Base-by-base conservation (phyloP, 2,329 filamentous ascomycete genomes). In the Triangularia verruculosa region DNA sequence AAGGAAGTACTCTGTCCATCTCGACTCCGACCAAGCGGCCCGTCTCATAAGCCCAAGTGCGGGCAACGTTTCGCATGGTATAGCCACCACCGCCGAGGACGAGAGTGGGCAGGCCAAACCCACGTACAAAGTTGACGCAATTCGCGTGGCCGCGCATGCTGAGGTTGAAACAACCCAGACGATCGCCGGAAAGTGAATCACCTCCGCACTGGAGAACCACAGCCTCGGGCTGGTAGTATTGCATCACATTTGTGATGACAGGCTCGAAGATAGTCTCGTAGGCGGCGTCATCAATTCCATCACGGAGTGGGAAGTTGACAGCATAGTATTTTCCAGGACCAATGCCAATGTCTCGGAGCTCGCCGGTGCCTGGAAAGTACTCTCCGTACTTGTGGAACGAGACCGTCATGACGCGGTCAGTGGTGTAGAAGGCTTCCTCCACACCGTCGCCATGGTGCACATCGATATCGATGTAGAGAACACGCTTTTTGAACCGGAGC, bases 21-120 rank as follows among this genome's bases (percentile, higher is more conserved):
- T 91, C 84, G 65, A 93, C 87, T 27, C 91, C 91, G 20, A 97
- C 91, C 8, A 98, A 83, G 64, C 93, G 85, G 68, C 94, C 94
- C 1, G 95, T 99, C 78, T 99, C 95, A 75, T 94, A 96, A 6
- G 93, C 93, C 95, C 95, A 99, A 4, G 94, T 95, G 57, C 95
- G 90, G 17, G 95, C 94, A 11, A 99, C 95, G 69, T 99, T 99
- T 67, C 95, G 89, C 77, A 96, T 96, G 0, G 95, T 99, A 78
- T 99, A 99, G 56, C 95, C 95, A 67, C 95, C 95, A 15, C 95
- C 95, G 30, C 95, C 95, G 17, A 99, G 87, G 20, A 99, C 90
- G n/a, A 99, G 84, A 2, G 96, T 89, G 0, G 95, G 95, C 9
- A 95, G 82, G 28, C 87, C 85, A 74, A 94, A 93, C 66, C 86